These are phyloP conservation scores for Monilinia fructicola DNA, from an alignment of 2,329 filamentous ascomycete genomes.

Conservation along the genomic window DNA sequence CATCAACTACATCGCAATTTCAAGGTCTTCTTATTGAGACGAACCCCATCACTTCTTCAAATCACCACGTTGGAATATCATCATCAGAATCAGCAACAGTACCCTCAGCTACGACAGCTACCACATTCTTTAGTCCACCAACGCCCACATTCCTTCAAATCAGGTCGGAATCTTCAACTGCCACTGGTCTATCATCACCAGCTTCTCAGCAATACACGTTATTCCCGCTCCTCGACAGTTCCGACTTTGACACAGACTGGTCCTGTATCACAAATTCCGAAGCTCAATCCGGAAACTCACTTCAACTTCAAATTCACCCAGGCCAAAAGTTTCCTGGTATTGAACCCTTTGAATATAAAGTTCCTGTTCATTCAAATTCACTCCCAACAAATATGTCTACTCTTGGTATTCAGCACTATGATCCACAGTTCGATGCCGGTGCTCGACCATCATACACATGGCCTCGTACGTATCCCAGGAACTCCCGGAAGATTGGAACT, in stretches of 20 bases:
- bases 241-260: slow-evolving; percentile 38
- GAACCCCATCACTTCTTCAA: slow-evolving; percentile 27
- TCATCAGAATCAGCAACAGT: slow-evolving; percentile 33
- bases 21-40: slow-evolving; percentile 37
- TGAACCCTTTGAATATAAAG: slow-evolving; percentile 25
- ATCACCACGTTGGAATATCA: slow-evolving; percentile 29
- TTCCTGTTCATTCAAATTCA: slow-evolving; percentile 26
- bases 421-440: slow-evolving; percentile 37
- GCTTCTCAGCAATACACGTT: slow-evolving; percentile 34
- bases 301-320: slow-evolving; percentile 36
- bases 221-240: slow-evolving; percentile 37
- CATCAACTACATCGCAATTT: slow-evolving; percentile 37
- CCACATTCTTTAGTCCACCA: slow-evolving; percentile 21
- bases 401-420: slow-evolving; percentile 40
- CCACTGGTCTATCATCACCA: slow-evolving; percentile 26
- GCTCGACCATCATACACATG: slow-evolving; percentile 38
- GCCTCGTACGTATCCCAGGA: slow-evolving; percentile 37
- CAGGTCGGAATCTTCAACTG: slow-evolving; percentile 17
- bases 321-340: slow-evolving; percentile 30
- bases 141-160: slow-evolving; percentile 23
- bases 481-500: slow-evolving; percentile 23
- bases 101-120: slow-evolving; percentile 23
- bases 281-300: slow-evolving; percentile 32
- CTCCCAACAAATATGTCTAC: slow-evolving; percentile 32
- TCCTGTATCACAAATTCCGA: slow-evolving; percentile 34